Percentiles rank a stretch among this genome's conserved stretches.
These are phyloP conservation scores for Angomonas deanei DNA, from an alignment of 208 protist genomes.

Conservation along the genomic window DNA sequence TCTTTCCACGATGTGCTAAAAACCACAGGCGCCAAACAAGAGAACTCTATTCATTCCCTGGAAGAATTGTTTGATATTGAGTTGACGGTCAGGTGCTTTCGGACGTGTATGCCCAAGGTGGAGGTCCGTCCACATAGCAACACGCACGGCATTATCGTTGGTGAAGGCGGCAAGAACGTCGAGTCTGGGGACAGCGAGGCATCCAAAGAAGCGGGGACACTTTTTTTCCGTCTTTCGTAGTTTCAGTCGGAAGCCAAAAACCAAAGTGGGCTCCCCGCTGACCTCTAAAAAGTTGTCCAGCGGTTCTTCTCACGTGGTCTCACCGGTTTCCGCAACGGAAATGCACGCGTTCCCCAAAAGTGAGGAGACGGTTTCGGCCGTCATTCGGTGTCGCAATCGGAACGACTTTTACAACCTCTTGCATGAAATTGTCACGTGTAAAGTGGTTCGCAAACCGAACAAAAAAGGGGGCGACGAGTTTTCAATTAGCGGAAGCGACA, in stretches of 20 bases:
- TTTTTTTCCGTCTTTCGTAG: background rate
- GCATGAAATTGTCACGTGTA: background rate
- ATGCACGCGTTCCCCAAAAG: background rate
- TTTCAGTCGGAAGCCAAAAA: background rate
- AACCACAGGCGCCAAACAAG: background rate
- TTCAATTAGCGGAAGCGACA: background rate
- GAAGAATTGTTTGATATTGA: slow-evolving; percentile 4
- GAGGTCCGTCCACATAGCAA: background rate
- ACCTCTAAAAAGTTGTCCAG: background rate
- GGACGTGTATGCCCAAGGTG: background rate
- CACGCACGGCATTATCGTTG: background rate
- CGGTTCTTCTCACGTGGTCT: background rate
- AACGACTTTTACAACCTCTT: slow-evolving; percentile 2
- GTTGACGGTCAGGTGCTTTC: background rate
- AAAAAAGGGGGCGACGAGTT: background rate
- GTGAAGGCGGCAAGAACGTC: background rate
- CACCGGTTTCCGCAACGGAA: background rate
- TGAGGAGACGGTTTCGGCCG: background rate
- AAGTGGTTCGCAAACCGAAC: background rate
- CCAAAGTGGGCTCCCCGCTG: background rate
- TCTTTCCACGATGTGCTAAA: background rate
- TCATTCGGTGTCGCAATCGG: background rate
- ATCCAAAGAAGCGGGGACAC: background rate
- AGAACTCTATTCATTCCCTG: background rate
- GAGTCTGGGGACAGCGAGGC: no score